Base-by-base conservation (phyloP, 306 rosid genomes). In the Sophora flavescens region DNA sequence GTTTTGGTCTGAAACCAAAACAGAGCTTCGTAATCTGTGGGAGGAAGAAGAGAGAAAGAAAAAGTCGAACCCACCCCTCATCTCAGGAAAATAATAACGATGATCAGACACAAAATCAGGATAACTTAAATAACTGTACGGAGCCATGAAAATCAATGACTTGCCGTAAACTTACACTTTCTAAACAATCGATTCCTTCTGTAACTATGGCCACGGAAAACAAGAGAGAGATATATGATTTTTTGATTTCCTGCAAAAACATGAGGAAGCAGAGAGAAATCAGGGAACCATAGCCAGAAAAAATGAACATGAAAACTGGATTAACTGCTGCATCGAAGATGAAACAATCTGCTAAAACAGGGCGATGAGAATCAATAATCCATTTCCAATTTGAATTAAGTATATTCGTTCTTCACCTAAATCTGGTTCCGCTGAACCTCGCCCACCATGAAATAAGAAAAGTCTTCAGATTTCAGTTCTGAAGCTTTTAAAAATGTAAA, bases 401-500 rank as follows among this genome's bases (percentile, higher is more conserved):
- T 50, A 75, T 45, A 68, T 52, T 4, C 0, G 32, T 30, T 30
- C 2, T 2, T 30, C 32, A 91, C 97, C 97, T 84, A 63, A 63
- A 76, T 76, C 72, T 11, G 84, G 73, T 87, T 70, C 76, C 17
- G 3, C 32, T 30, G 3, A 30, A 30, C 2, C 2, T 30, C 32
- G 32, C 32, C 2, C 32, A 30, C 32, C 32, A 30, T 30, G 32
- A 30, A 1, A 30, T 11, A 15, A 35, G 57, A 68, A 62, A 64
- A 30, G 42, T 35, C n/a, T 6, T 52, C 52, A 60, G 64, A 76
- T 70, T 84, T 18, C 61, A 71, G 64, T 72, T 72, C 52, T 4
- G 48, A 76, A 77, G 81, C 81, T 81, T 6, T 0, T 44, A 5
- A 66, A 68, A 82, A 72, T 70, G 83, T 77, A 82, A 91, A 81